A percentile compares a stretch with the other conserved stretches of the same genome.
Conservation (phyloP, 192 early-diverging fungal genomes). For the Dispira simplex region DNA sequence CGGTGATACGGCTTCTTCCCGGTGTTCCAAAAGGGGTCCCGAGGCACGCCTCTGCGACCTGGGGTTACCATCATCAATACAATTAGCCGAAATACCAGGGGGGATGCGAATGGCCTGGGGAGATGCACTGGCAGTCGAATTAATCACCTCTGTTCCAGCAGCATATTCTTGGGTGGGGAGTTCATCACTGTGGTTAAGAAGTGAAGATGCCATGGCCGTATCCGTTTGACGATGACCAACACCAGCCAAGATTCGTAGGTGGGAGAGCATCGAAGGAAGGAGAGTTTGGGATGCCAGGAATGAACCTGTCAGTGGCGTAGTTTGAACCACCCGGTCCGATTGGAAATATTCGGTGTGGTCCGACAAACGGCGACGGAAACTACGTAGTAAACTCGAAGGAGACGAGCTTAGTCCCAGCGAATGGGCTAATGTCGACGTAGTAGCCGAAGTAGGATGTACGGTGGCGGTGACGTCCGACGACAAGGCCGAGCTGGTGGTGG, state of each 20-base stretch:
- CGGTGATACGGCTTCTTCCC: too few species aligned
- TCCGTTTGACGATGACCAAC: too few species aligned
- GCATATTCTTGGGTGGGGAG: too few species aligned
- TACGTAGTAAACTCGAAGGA: not conserved
- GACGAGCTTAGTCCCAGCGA: not conserved
- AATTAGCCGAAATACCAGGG: too few species aligned
- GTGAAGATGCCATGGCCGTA: too few species aligned
- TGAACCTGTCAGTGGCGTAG: not conserved
- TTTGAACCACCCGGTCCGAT: not conserved
- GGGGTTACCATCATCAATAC: too few species aligned
- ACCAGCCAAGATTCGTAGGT: not conserved
- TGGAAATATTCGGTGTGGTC: not conserved
- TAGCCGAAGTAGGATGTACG: not conserved
- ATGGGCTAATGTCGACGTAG: not conserved
- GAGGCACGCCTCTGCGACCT: too few species aligned
- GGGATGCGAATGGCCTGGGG: too few species aligned
- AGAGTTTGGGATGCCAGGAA: not conserved
- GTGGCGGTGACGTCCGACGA: not conserved
- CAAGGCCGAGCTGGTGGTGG: not conserved
- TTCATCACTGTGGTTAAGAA: too few species aligned
- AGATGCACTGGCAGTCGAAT: too few species aligned
- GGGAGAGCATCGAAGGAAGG: not conserved
- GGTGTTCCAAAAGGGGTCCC: too few species aligned
- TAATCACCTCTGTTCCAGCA: too few species aligned
- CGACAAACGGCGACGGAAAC: conserved; percentile 4